Evolutionary conservation across 768 basidiomycete genomes (phyloP), one percentile per base, ranked within the genome.

Genomic region (Mycena olivaceomarginata): DNA sequence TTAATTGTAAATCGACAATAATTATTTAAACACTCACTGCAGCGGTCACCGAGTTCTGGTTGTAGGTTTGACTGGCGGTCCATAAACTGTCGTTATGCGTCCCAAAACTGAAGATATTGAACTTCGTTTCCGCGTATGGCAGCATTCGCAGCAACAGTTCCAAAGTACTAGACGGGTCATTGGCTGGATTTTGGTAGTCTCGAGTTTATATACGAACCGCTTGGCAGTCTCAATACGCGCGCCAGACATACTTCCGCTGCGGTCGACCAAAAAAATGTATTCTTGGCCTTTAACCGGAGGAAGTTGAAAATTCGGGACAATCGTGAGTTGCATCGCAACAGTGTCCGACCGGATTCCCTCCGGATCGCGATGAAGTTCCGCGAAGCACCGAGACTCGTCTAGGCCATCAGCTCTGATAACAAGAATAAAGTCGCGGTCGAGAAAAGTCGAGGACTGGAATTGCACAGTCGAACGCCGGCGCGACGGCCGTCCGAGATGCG

Each of bases 61-160:
- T 75, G 66, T 90, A 90, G 0, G 15, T 22, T 31, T 74, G 75
- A 68, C 90, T 89, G 0, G 31, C 57, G 0, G 48, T 31, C 89
- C 89, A 92, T 4, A 92, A 77, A 10, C 80, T 60, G 5, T 73
- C 75, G 7, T 81, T 81, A 0, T 13, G 0, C 12, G 1, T 64
- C 0, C 91, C 92, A 79, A 94, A 94, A 69, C 89, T 89, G 70
- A 91, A 86, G n/a, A 94, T 85, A 67, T 94, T 94, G 85, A 94
- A 92, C 0, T 67, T 79, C 0, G 91, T 89, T 5, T 85, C 85
- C 0, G 76, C 48, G 37, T 57, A 72, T 0, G 92, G 91, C 5
- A 94, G 85, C 79, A 92, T 85, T 8, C 85, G 87, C 18, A 94
- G 84, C 0, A 94, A 80, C 77, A 91, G 85, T 0, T 64, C 63